Base-by-base conservation (phyloP, 495 filamentous ascomycete species). In the Barbatosphaeria neglecta region DNA sequence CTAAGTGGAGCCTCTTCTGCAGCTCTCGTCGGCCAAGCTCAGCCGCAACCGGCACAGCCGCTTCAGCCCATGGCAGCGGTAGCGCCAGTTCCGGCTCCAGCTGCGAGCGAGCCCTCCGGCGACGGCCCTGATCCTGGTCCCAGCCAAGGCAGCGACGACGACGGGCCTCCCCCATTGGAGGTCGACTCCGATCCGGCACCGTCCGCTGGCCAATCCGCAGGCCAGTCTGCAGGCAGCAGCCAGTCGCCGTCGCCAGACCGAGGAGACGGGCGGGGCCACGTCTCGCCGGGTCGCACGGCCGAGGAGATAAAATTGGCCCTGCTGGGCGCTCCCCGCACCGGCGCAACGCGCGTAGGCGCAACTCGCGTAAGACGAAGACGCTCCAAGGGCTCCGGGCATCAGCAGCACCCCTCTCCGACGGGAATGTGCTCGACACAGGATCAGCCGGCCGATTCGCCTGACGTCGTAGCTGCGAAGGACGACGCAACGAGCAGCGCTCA, bases 1-100 rank as follows among this genome's bases (percentile, higher is more conserved):
- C 59, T 58, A 60, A 60, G 50, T 55, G 50, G 43, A 56, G 37
- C 55, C 44, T 44, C 50, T 58, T 44, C 57, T 58, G 59, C 50
- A 52, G 41, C 54, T 55, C 41, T 45, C 46, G 37, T 45, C 52
- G 44, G 45, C 52, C 44, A 49, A 45, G 46, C 57, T 47, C 28
- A 52, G 46, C 20, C 59, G 46, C 39, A 52, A 45, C 31, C 46
- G 48, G 28, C 49, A 19, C 15, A 46, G 40, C 38, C 57, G 59
- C 31, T 60, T 54, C 59, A 55, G 54, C 49, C 59, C 57, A 0
- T 62, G 57, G 59, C 52, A 52, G 50, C 37, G 25, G 11, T 48
- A 40, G 13, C n/a, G n/a, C n/a, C n/a, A n/a, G n/a, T n/a, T n/a
- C n/a, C n/a, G n/a, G n/a, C n/a, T n/a, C n/a, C n/a, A n/a, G n/a